Evolutionary conservation across 495 filamentous ascomycete genomes (phyloP).

Genomic region (Penicillium chermesinum): DNA sequence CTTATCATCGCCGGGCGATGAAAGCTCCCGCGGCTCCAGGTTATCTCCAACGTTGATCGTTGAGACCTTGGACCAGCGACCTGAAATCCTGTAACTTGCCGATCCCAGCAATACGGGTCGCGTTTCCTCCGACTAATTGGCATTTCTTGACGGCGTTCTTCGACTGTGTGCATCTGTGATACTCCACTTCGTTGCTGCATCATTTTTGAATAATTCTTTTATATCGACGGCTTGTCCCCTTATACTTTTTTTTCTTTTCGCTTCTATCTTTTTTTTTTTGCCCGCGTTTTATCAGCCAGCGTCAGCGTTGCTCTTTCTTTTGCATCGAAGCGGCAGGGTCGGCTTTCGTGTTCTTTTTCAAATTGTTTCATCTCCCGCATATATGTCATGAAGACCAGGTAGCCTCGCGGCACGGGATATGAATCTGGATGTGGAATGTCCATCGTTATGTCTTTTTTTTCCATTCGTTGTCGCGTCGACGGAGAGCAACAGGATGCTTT

Average conservation of each 20-base stretch:
- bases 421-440: conserved; percentile 50
- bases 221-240: neutral
- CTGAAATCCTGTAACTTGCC: neutral
- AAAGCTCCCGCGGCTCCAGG: conserved; percentile 8
- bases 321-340: conserved; percentile 51
- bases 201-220: conserved; percentile 35
- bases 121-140: conserved; percentile 33
- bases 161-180: conserved; percentile 44
- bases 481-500: conserved; percentile 5
- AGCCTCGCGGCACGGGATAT: conserved; percentile 58
- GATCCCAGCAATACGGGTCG: conserved; percentile 13
- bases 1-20: conserved; percentile 4
- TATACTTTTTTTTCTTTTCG: conserved; percentile 11
- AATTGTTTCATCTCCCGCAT: conserved; percentile 34
- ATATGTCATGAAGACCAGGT: conserved; percentile 54
- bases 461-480: conserved; percentile 36
- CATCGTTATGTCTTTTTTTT: conserved; percentile 33
- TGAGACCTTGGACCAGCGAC: neutral
- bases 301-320: conserved; percentile 33
- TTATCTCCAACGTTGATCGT: conserved; percentile 5
- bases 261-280: conserved; percentile 17
- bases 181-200: conserved; percentile 42
- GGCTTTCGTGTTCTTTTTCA: conserved; percentile 42
- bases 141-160: conserved; percentile 48
- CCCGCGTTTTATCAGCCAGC: conserved; percentile 34